Evolutionary conservation across 1,284 basidiomycete genomes (phyloP).

Genomic region (Ceratobasidium sp.): DNA sequence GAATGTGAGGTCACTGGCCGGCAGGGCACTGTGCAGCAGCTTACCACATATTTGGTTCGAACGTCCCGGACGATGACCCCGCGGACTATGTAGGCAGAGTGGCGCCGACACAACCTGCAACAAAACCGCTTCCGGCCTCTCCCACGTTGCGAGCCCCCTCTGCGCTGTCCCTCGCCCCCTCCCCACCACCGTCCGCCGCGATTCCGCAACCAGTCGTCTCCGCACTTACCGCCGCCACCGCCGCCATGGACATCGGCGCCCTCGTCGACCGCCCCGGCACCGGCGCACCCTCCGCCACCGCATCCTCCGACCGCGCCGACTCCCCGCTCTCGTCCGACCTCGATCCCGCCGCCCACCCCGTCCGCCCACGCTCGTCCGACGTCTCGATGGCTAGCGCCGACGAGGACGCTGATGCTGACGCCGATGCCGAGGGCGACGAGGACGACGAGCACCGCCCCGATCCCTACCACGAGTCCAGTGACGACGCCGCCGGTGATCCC

Average conservation of each 20-base stretch:
- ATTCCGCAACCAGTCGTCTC: conserved; percentile 1
- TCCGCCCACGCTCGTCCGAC: conserved; percentile 11
- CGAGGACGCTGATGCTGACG: conserved; percentile 19
- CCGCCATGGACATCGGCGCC: conserved; percentile 38
- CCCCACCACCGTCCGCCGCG: conserved; percentile 10
- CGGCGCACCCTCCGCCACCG: neutral
- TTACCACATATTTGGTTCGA: conserved; percentile 1
- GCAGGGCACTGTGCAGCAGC: conserved; percentile 7
- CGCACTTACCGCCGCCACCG: conserved; percentile 17
- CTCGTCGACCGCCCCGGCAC: conserved; percentile 10
- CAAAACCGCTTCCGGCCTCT: conserved; percentile 3
- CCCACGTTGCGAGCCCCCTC: conserved; percentile 16
- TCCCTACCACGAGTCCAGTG: conserved; percentile 21
- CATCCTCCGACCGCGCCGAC: conserved; percentile 36
- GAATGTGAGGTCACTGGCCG: neutral
- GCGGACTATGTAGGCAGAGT: neutral
- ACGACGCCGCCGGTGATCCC: conserved; percentile 15
- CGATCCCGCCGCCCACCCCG: neutral
- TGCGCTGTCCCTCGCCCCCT: neutral
- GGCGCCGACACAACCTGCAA: neutral
- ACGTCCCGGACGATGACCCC: neutral
- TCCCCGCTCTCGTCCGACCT: conserved; percentile 31
- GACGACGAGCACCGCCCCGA: conserved; percentile 20
- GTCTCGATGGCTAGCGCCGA: conserved; percentile 33
- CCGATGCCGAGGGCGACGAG: conserved; percentile 32